phyloP scores from a whole-genome alignment of 2,329 filamentous ascomycete genomes.

The Pseudopithomyces chartarum region DNA sequence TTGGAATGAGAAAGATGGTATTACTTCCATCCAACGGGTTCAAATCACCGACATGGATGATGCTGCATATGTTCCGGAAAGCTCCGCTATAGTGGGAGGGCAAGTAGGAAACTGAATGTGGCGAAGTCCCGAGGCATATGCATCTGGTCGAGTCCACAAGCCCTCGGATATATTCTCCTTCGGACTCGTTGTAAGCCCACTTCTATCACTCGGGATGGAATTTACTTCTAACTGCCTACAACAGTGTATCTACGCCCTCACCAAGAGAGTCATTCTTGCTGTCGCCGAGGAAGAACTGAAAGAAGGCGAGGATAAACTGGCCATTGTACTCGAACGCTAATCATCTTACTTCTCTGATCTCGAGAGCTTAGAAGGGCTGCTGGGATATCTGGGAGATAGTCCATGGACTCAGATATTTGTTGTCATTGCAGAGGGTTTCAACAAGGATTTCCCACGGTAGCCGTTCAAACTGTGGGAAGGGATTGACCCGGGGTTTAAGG shows the following conservation, averaged over 20 bases:
- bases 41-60: conserved; percentile 49
- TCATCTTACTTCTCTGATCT: conserved; percentile 56
- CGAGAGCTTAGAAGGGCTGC: conserved; percentile 44
- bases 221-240: too few relatives aligned
- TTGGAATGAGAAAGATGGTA: conserved; percentile 40
- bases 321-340: conserved; percentile 51
- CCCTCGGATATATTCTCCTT: conserved; percentile 52
- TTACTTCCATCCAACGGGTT: conserved; percentile 38
- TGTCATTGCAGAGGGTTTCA: conserved; percentile 46
- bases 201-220: conserved; percentile 17
- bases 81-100: conserved; percentile 40
- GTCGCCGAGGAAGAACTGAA: conserved; percentile 41
- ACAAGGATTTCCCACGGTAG: conserved; percentile 46
- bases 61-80: conserved; percentile 44
- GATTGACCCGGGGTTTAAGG: conserved; percentile 33
- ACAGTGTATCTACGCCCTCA: conserved; percentile 52
- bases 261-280: conserved; percentile 41
- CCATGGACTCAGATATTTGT: conserved; percentile 43
- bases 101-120: conserved; percentile 50
- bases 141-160: conserved; percentile 43
- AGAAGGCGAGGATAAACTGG: conserved; percentile 41
- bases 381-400: conserved; percentile 43
- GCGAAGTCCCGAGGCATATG: conserved; percentile 52
- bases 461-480: conserved; percentile 35
- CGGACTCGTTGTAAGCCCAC: conserved; percentile 46